Evolutionary conservation across 345 rosid species (phyloP), one percentile per base, ranked within the genome.

Genomic region (Brassica cretica): DNA sequence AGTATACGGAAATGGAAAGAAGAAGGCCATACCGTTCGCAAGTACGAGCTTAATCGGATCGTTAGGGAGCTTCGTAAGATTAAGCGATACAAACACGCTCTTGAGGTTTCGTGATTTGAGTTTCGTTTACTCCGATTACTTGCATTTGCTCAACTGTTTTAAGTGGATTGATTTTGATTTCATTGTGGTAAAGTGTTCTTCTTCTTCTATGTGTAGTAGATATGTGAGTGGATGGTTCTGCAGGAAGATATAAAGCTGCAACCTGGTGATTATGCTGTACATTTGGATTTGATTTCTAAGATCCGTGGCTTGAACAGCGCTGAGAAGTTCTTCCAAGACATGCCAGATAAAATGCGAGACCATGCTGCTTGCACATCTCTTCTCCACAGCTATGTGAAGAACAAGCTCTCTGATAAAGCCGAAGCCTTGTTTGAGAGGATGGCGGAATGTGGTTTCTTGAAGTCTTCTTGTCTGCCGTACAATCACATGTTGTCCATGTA

Each of bases 161-260:
- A 1, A 27, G 30, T 62, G 46, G 72, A 19, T 72, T 67, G 55
- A 68, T 33, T 66, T 79, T 21, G 75, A 69, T 65, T 49, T 66
- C 70, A 7, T 29, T 56, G 53, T 66, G 70, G 68, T 62, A 21
- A 72, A 11, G 24, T 32, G 5, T 64, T 29, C 16, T 46, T 37
- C 6, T 32, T 32, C 35, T 33, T 14, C 16, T 75, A 49, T 55
- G 27, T 78, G 76, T 71, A 95, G 76, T 71, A 95, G 98, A 84
- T 93, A 76, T 91, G 97, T 79, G 99, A 93, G 79, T 93, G 99
- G 99, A 91, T 93, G 96, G 88, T 82, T 51, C 78, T 83, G 64
- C 93, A 89, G 76, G 81, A 81, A 71, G 97, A 89, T 72, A 85
- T 93, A 63, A 88, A 87, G 84, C 84, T 95, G 21, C 76, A 88